Evolutionary conservation across 768 basidiomycete genomes (phyloP), one percentile per base, ranked within the genome.

Genomic region (Russula sp.): DNA sequence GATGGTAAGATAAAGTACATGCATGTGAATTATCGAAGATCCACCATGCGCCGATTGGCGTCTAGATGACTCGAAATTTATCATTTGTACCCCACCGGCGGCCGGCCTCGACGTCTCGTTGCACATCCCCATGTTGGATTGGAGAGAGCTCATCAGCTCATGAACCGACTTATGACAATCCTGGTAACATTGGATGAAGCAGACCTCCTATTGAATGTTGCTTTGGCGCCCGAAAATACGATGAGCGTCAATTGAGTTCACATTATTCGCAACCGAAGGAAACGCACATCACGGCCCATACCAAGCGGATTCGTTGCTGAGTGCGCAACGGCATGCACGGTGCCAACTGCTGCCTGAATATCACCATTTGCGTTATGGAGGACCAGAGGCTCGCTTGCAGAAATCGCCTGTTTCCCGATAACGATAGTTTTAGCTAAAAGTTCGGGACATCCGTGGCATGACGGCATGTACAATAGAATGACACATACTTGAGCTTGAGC

Each of bases 111-210:
- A 2, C 28, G 5, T 1, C n/a, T 44, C 24, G 22, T 57, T 20
- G 22, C 16, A 24, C 18, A 20, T 26, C 32, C 40, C 36, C 36
- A 40, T 42, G 7, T 11, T 24, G 9, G 4, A 6, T 32, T 8
- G 20, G 24, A 46, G 22, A 36, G 26, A 42, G 52, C 4, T 11
- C 34, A 34, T 32, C 34, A 42, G 52, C 4, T 11, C 34, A 34
- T 32, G n/a, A 54, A 22, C 52, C 30, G 34, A 54, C 34, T 28
- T 48, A 54, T 46, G 3, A 22, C 26, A 28, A 48, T 40, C 46
- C 63, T 24, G 53, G 46, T n/a, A 60, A 20, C 22, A 56, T 64
- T 24, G 59, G 59, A 20, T 28, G 63, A 55, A 64, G 44, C n/a
- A 64, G 14, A 44, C 30, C 49, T 32, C 46, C 58, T 20, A 59